Conservation (phyloP, 139 green algal genomes). For the Chlamydomonas applanata region DNA sequence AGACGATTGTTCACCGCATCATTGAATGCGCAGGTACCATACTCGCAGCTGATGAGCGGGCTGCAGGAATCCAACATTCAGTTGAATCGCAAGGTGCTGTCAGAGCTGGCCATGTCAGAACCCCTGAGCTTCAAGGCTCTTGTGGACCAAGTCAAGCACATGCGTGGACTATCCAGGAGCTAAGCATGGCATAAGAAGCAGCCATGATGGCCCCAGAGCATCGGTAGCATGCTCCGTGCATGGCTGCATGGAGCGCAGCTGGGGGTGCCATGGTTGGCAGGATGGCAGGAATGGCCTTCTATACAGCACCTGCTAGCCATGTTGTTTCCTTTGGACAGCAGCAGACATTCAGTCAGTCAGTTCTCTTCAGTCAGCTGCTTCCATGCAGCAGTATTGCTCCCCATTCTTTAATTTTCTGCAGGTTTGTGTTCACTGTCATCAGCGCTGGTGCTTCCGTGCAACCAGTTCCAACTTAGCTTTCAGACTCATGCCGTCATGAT, state of each 20-base stretch:
- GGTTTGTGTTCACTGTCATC: no score
- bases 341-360: no score
- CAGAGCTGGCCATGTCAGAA: slow-evolving; percentile 90
- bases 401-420: no score
- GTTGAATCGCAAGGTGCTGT: slow-evolving; percentile 92
- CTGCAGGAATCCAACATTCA: slow-evolving; percentile 84
- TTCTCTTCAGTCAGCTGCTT: no score
- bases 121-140: slow-evolving; percentile 92
- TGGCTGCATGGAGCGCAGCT: neutral
- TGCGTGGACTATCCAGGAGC: slow-evolving; percentile 48
- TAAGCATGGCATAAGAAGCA: neutral
- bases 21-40: slow-evolving; percentile 72
- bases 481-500: no score
- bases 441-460: no score
- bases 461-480: no score
- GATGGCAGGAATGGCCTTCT: no score
- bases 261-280: no score
- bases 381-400: no score
- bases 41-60: slow-evolving; percentile 84
- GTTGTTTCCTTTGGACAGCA: no score
- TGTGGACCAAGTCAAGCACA: slow-evolving; percentile 84
- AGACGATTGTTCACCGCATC: neutral
- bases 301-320: no score
- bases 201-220: neutral
- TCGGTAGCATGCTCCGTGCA: neutral